These are phyloP conservation scores for Fusarium guadeloupense DNA, from an alignment of 2,329 filamentous ascomycete species.

Conservation along the genomic window DNA sequence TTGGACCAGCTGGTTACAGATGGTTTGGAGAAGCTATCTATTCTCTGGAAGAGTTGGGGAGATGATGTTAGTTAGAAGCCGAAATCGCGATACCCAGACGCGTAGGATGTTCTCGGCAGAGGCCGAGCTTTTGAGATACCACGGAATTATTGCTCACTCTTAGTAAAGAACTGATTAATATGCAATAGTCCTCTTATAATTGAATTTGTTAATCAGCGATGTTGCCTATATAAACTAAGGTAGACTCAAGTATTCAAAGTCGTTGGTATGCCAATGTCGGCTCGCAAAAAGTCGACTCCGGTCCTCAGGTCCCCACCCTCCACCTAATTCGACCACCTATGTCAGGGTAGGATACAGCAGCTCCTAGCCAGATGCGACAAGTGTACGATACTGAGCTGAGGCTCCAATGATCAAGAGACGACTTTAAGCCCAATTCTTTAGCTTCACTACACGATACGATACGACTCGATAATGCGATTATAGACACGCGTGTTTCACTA, in stretches of 20 bases:
- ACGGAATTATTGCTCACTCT: neutral
- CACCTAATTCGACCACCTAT: constrained; percentile 19
- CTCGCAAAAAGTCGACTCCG: constrained; percentile 46
- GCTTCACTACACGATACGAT: neutral
- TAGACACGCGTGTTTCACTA: neutral
- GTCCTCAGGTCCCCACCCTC: constrained; percentile 33
- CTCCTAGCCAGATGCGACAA: constrained; percentile 44
- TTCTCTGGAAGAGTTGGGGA: neutral
- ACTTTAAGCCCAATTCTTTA: neutral
- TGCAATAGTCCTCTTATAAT: too few species aligned
- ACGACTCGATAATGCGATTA: constrained; percentile 27
- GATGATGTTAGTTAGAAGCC: neutral
- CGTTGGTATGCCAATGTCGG: constrained; percentile 30
- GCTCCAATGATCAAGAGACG: constrained; percentile 20
- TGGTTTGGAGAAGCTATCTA: neutral
- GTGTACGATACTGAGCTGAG: constrained; percentile 40
- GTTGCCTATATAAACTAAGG: constrained; percentile 7
- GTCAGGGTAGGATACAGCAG: constrained; percentile 35
- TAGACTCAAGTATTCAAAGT: too few species aligned
- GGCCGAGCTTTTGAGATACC: constrained; percentile 9
- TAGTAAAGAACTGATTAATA: neutral
- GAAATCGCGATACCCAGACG: constrained; percentile 16
- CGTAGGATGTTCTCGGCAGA: constrained; percentile 2
- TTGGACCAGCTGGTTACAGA: neutral
- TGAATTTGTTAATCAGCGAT: neutral